phyloP scores from a whole-genome alignment of 306 rosid species.

The Begonia loranthoides region DNA sequence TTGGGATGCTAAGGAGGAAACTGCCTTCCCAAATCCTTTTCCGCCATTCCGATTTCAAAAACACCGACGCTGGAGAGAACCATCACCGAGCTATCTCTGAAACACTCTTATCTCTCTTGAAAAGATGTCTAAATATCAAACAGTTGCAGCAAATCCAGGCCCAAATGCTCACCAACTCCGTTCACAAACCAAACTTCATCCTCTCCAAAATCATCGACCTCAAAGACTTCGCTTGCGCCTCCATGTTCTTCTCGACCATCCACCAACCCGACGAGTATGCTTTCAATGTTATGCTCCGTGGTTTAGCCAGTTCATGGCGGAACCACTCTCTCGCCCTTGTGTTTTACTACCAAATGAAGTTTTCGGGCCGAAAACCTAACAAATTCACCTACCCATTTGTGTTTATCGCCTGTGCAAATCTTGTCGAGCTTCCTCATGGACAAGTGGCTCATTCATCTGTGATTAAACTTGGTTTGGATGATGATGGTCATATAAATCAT shows the following conservation, averaged over 20 bases:
- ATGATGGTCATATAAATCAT: slow-evolving; percentile 42
- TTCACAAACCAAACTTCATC: slow-evolving; percentile 48
- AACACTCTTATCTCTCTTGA: slow-evolving; percentile 22
- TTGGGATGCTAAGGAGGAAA: slow-evolving; percentile 16
- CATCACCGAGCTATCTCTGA: slow-evolving; percentile 10
- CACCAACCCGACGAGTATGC: slow-evolving; percentile 55
- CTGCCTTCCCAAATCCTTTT: slow-evolving; percentile 9
- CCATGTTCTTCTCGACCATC: slow-evolving; percentile 31
- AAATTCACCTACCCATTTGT: slow-evolving; percentile 74
- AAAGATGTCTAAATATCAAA: slow-evolving; percentile 31
- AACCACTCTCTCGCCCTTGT: slow-evolving; percentile 33
- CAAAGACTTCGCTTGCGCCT: slow-evolving; percentile 43
- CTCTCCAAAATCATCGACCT: slow-evolving; percentile 46
- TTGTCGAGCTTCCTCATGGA: slow-evolving; percentile 22
- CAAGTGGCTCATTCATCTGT: slow-evolving; percentile 36
- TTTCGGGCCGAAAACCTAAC: slow-evolving; percentile 23
- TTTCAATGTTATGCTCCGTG: slow-evolving; percentile 84
- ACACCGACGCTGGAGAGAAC: not conserved
- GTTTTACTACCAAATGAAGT: slow-evolving; percentile 44
- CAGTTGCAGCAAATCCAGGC: slow-evolving; percentile 46
- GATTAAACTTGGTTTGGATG: slow-evolving; percentile 36
- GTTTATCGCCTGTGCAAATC: slow-evolving; percentile 64
- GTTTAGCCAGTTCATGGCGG: slow-evolving; percentile 67
- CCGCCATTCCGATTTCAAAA: slow-evolving; percentile 13
- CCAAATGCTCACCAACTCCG: slow-evolving; percentile 53